Percentiles rank a stretch among this genome's conserved stretches.
phyloP scores from a whole-genome alignment of 768 basidiomycete species.

The Naematelia encephala region DNA sequence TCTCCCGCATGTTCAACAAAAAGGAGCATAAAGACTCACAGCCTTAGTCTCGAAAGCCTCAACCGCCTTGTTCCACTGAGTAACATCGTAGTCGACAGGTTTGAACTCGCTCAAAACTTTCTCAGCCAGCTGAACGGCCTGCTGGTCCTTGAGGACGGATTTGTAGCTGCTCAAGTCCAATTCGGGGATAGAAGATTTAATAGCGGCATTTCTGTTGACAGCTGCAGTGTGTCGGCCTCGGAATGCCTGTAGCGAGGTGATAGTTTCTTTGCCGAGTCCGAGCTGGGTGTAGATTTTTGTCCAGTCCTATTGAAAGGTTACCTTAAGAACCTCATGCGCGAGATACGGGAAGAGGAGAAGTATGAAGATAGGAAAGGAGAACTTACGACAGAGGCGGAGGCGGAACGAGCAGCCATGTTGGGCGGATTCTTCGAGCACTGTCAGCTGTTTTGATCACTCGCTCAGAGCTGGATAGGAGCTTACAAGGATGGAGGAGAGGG shows the following conservation, averaged over 20 bases:
- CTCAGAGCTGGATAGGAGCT: background rate
- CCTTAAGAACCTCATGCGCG: too few species aligned
- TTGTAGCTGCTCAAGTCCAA: slow-evolving; percentile 92
- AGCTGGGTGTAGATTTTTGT: slow-evolving; percentile 50
- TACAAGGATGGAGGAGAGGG: slow-evolving; percentile 1
- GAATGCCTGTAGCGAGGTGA: slow-evolving; percentile 86
- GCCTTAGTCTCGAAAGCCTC: slow-evolving; percentile 96
- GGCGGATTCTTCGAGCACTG: background rate
- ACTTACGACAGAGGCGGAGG: slow-evolving; percentile 46
- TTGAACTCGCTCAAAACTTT: slow-evolving; percentile 84
- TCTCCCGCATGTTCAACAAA: background rate
- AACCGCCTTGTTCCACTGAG: slow-evolving; percentile 85
- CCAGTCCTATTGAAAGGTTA: slow-evolving; percentile 50
- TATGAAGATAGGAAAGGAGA: slow-evolving; percentile 1
- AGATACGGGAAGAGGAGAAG: background rate
- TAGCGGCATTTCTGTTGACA: slow-evolving; percentile 42
- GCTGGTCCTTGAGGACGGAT: slow-evolving; percentile 83
- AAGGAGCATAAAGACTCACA: slow-evolving; percentile 58
- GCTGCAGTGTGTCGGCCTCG: slow-evolving; percentile 92
- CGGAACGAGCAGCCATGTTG: slow-evolving; percentile 47
- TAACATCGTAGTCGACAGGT: slow-evolving; percentile 89
- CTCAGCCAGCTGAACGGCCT: slow-evolving; percentile 87
- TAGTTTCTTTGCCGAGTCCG: slow-evolving; percentile 64
- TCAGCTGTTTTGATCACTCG: background rate
- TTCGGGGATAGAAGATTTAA: slow-evolving; percentile 59